Evolutionary conservation across 1,139 yeast genomes (phyloP), one percentile per base, ranked within the genome.

Genomic region (Saccharomyces hybrid): DNA sequence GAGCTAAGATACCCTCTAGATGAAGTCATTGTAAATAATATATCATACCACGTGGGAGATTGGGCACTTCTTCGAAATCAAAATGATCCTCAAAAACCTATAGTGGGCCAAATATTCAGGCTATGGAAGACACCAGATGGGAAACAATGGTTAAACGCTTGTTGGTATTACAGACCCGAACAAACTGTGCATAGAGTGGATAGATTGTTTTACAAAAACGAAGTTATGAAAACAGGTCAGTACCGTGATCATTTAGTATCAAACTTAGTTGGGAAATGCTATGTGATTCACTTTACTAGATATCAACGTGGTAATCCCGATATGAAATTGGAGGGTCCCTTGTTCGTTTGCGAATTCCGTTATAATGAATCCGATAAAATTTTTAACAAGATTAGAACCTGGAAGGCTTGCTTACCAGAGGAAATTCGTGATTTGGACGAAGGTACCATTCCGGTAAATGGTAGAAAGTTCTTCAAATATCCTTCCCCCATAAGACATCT

Each of bases 341-440:
- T 96, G 70, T 93, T 90, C 71, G 86, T 95, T 62, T 93, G 99
- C 74, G 99, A 93, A 72, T 88, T 84, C 70, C 83, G 99, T 65
- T 93, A 91, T 73, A 93, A 93, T 68, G 98, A 91, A 68, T 79
- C 81, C 55, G 95, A 88, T 65, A 89, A 88, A 68, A 86, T 85
- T 28, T 93, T 93, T 76, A 93, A 93, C 73, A 86, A 95, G 68
- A 93, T 93, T 65, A 82, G 98, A 67, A 93, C 99, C 1, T 93
- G 99, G 99, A 93, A 89, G 70, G 98, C 97, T 3, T 93, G 99
- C 75, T 79, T 93, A 61, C 99, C 99, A 0, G 99, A 93, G 71
- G 99, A 91, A 68, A 88, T 91, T 46, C 82, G 98, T 66, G 91
- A 87, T 59, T 79, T 82, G 52, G 86, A 84, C 54, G 98, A 93